Conservation (phyloP, 768 basidiomycete genomes). For the Tephrocybe sp. region DNA sequence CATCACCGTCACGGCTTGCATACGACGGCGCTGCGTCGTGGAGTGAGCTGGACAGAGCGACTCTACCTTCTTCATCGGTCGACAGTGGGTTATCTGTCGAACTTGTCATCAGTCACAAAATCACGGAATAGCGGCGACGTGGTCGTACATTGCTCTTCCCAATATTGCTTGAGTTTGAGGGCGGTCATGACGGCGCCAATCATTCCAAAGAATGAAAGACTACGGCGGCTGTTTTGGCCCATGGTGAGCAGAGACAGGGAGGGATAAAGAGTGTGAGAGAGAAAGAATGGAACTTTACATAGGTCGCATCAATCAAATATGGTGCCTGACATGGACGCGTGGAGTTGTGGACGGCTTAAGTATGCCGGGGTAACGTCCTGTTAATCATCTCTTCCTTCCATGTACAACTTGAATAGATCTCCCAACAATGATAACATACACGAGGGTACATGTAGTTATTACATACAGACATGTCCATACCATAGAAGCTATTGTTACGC, state of each 20-base stretch:
- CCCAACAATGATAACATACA: background rate
- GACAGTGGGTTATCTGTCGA: conserved; percentile 41
- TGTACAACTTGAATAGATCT: background rate
- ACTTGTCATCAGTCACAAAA: background rate
- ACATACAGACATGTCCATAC: background rate
- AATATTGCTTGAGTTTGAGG: conserved; percentile 47
- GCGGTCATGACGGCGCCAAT: conserved; percentile 44
- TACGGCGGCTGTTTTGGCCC: conserved; percentile 12
- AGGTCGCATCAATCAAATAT: no score
- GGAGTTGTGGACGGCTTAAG: background rate
- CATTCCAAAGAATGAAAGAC: conserved; percentile 40
- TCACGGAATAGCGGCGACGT: background rate
- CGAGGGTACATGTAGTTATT: background rate
- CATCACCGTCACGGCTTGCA: conserved; percentile 24
- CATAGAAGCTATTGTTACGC: conserved; percentile 17
- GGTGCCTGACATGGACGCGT: background rate
- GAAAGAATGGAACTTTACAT: no score
- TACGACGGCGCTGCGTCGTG: conserved; percentile 9
- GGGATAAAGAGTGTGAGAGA: conserved; percentile 4
- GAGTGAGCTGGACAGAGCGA: conserved; percentile 25
- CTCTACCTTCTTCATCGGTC: conserved; percentile 40
- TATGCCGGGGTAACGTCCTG: no score
- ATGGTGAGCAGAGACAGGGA: conserved; percentile 12
- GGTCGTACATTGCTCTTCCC: conserved; percentile 42
- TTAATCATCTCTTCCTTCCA: no score